phyloP scores from a whole-genome alignment of 441 rosid genomes.

The Arabidopsis lyrata region DNA sequence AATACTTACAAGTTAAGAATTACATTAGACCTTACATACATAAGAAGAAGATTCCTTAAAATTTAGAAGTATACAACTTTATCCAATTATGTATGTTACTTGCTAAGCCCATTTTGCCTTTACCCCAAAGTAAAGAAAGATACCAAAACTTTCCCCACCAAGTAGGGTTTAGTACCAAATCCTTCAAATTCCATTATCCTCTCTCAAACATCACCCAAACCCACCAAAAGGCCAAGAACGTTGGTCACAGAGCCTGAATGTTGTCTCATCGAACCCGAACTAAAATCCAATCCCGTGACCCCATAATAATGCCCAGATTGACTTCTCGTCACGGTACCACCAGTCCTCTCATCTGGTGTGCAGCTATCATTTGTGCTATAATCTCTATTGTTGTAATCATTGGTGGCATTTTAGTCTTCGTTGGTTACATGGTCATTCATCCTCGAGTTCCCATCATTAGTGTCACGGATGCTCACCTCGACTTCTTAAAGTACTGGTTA shows the following conservation, averaged over 20 bases:
- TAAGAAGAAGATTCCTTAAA: slow-evolving; percentile 41
- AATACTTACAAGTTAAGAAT: slow-evolving; percentile 42
- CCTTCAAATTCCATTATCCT: slow-evolving; percentile 35
- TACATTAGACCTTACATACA: background rate
- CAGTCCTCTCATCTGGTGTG: slow-evolving; percentile 68
- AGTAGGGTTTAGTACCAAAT: slow-evolving; percentile 50
- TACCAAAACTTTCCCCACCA: slow-evolving; percentile 69
- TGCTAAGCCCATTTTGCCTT: slow-evolving; percentile 47
- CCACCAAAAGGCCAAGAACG: slow-evolving; percentile 22
- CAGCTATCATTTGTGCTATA: slow-evolving; percentile 70
- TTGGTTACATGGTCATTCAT: slow-evolving; percentile 73
- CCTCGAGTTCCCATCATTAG: slow-evolving; percentile 80
- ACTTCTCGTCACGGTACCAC: slow-evolving; percentile 53
- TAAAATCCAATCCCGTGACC: slow-evolving; percentile 10
- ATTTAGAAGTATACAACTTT: slow-evolving; percentile 16
- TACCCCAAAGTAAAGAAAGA: slow-evolving; percentile 64
- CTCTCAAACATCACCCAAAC: slow-evolving; percentile 1
- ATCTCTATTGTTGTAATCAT: slow-evolving; percentile 64
- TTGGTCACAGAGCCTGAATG: slow-evolving; percentile 29
- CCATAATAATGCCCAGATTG: slow-evolving; percentile 41
- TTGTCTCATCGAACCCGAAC: slow-evolving; percentile 27
- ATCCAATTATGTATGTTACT: slow-evolving; percentile 26
- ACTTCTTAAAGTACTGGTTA: slow-evolving; percentile 50
- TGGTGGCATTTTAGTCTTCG: slow-evolving; percentile 61
- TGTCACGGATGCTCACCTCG: slow-evolving; percentile 61